Evolutionary conservation across 116 monocot genomes (phyloP), one percentile per base, ranked within the genome.

Genomic region (Thalassia testudinum): DNA sequence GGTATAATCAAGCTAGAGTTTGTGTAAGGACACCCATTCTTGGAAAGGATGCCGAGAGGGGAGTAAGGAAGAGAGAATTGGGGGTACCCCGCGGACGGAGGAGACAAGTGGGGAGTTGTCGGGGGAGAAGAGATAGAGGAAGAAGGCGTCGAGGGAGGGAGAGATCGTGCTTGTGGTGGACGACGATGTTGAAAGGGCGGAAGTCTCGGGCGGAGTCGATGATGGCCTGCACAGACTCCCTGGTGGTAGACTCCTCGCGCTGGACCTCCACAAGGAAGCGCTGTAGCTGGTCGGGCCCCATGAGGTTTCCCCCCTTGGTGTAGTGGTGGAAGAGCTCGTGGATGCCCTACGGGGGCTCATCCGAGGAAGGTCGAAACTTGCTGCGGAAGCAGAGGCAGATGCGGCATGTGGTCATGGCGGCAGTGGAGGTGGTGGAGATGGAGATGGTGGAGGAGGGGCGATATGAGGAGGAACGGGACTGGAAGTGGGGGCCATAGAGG

Each of bases 301-400:
- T 70, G 53, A 58, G 48, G 51, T 70, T 1, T 0, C 40, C 62
- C 1, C 62, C 75, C 12, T 54, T 73, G 26, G 70, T 29, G 66
- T 71, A 81, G 11, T 26, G 37, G 7, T 28, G 26, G 70, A 82
- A 92, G 11, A 68, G 50, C 42, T 24, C 42, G 64, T 37, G 54
- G 49, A 82, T 73, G 70, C 76, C 82, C 7, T 42, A 30, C 30
- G 79, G 76, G 12, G 77, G 69, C 59, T 67, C 52, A 24, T 65
- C 68, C 56, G 69, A 72, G 23, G 14, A 52, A 42, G 59, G 44
- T 28, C 50, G 60, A 70, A 76, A 91, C 58, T 69, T 76, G 27
- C 77, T 58, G 37, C 54, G 74, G 69, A 74, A 85, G 72, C 75
- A 82, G 17, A 75, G 28, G 67, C 85, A 85, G 66, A 59, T 67